Evolutionary conservation across 2,329 filamentous ascomycete genomes (phyloP), one percentile per base, ranked within the genome.

Genomic region (Fusarium sp.): DNA sequence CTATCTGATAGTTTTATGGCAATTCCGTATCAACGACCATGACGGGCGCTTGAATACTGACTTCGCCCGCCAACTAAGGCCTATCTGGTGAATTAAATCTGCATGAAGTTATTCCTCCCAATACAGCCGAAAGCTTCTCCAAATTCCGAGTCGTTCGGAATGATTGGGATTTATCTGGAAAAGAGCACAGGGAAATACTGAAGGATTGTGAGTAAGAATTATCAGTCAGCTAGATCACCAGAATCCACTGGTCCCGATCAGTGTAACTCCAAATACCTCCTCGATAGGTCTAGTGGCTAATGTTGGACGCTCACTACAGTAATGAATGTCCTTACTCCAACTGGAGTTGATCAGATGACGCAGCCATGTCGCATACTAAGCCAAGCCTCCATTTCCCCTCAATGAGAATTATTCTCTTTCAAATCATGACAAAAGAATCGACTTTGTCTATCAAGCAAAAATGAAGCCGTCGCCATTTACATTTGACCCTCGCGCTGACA

Each of bases 331-430:
- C 34, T 60, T 65, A 60, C 62, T 65, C 60, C 62, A 65, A 65
- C 52, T 51, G 42, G 51, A 59, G 40, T 42, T 51, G 45, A 60
- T 65, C 54, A 53, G 62, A 65, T 65, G 62, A 65, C 62, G 62
- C 62, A 58, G 59, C 45, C 36, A 57, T 34, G 58, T 57, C 45
- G 16, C 59, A 57, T 64, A 64, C 59, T 38, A 50, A 45, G 47
- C 47, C 46, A 59, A 53, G 34, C 38, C 50, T 47, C 40, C 15
- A 20, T 28, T 65, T 65, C 60, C 60, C 60, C 60, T 65, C 60
- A 65, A 65, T 64, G 6, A 30, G 15, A 42, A 15, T 8, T 10
- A 6, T 2, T 8, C 45, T 6, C 18, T 59, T 46, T 30, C 38
- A 30, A 47, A 42, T 20, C 46, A 58, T 44, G 23, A 38, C 26